These are phyloP conservation scores for Scenedesmus sp. DNA, from an alignment of 163 green algal species.

Conservation along the genomic window DNA sequence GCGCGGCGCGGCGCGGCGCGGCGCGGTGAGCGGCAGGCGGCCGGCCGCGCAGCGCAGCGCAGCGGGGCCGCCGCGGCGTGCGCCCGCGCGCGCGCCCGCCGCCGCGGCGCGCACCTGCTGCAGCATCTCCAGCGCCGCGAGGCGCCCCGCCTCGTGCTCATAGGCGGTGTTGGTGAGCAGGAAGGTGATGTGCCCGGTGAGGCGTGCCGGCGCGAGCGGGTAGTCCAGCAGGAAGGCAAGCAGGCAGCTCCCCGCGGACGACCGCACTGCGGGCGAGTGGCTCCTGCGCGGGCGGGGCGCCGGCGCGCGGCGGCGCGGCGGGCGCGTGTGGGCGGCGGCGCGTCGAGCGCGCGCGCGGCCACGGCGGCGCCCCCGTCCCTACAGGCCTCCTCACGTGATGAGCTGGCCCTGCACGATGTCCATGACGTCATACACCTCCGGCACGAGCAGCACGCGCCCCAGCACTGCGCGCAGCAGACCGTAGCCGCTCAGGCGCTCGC, in stretches of 20 bases:
- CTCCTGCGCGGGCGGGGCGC: constrained; percentile 44
- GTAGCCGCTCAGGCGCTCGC: constrained; percentile 64
- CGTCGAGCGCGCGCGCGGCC: no score
- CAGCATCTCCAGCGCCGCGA: constrained; percentile 60
- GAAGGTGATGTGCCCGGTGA: constrained; percentile 81
- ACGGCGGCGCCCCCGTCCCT: no score
- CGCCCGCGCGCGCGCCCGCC: no score
- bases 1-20: no score
- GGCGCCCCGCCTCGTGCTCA: constrained; percentile 71
- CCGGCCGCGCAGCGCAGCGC: no score
- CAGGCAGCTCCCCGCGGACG: constrained; percentile 63
- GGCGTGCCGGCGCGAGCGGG: constrained; percentile 77
- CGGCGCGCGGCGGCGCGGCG: no score
- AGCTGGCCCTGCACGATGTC: constrained; percentile 82
- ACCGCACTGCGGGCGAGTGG: constrained; percentile 55
- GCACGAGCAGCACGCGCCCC: constrained; percentile 76
- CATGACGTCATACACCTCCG: constrained; percentile 96
- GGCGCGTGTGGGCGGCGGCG: no score
- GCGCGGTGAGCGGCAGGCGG: no score
- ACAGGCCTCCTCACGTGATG: constrained; percentile 66
- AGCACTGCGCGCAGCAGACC: constrained; percentile 85
- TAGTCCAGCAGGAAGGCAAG: constrained; percentile 97
- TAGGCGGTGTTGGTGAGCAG: constrained; percentile 82
- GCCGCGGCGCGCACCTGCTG: constrained; percentile 61
- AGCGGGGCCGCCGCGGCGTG: no score